These are phyloP conservation scores for Dothiorella sarmentorum DNA, from an alignment of 2,329 filamentous ascomycete genomes.

Conservation along the genomic window DNA sequence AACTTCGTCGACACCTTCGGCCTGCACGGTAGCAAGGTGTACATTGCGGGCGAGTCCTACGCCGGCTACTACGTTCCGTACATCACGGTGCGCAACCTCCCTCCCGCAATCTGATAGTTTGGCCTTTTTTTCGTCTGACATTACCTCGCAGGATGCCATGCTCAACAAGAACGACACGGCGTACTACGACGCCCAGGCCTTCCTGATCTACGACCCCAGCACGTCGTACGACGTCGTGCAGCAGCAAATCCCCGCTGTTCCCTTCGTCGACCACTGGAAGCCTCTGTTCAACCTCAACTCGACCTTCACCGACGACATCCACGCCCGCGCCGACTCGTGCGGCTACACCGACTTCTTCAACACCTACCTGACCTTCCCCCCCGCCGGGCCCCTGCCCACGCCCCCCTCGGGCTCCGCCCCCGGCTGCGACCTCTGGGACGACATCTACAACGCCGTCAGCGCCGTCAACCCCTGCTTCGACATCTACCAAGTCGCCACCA, in stretches of 20 bases:
- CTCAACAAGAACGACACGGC: constrained; percentile 62
- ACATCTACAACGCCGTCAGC: constrained; percentile 38
- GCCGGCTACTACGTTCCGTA: constrained; percentile 57
- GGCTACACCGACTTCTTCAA: constrained; percentile 60
- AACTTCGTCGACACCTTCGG: constrained; percentile 71
- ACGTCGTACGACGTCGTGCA: constrained; percentile 54
- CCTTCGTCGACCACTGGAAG: constrained; percentile 60
- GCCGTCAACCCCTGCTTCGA: constrained; percentile 52
- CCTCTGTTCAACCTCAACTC: constrained; percentile 63
- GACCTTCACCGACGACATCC: constrained; percentile 52
- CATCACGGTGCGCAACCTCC: constrained; percentile 33
- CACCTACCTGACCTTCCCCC: constrained; percentile 66
- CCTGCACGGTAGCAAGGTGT: constrained; percentile 65
- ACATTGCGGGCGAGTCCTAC: constrained; percentile 65
- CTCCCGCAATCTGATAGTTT: constrained; percentile 49
- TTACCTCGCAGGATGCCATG: constrained; percentile 56
- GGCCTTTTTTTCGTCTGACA: constrained; percentile 47
- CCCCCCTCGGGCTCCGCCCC: constrained; percentile 44
- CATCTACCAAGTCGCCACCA: constrained; percentile 44
- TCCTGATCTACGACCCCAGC: constrained; percentile 68
- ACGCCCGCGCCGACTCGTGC: constrained; percentile 53
- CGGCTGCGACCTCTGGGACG: constrained; percentile 52
- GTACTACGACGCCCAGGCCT: constrained; percentile 60
- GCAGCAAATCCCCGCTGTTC: constrained; percentile 52
- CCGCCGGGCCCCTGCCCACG: constrained; percentile 56